Evolutionary conservation across 352 stramenopile species (phyloP).

Genomic region (Pythium monospermum): DNA sequence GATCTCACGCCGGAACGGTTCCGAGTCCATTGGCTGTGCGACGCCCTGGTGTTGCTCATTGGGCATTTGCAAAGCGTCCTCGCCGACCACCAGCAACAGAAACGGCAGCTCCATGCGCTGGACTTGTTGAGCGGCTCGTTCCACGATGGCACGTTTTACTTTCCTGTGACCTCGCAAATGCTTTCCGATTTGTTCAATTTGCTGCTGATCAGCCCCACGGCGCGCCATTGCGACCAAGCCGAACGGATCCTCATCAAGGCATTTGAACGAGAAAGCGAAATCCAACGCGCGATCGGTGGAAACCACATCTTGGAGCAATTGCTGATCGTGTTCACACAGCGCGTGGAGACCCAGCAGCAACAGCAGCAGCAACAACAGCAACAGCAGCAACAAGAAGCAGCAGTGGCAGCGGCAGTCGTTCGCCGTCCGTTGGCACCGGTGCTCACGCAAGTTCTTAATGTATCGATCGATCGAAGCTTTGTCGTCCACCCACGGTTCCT

Average conservation of each 20-base stretch:
- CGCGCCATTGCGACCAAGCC: slow-evolving; percentile 30
- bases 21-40: slow-evolving; percentile 23
- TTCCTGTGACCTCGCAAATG: slow-evolving; percentile 41
- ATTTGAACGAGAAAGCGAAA: slow-evolving; percentile 34
- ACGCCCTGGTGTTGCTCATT: slow-evolving; percentile 25
- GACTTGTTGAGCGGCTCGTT: slow-evolving; percentile 38
- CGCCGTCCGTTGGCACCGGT: slow-evolving; percentile 26
- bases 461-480: slow-evolving; percentile 36
- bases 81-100: slow-evolving; percentile 34
- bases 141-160: slow-evolving; percentile 27
- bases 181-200: slow-evolving; percentile 61
- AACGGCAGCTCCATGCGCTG: slow-evolving; percentile 39
- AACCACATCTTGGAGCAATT: slow-evolving; percentile 66
- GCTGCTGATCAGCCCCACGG: slow-evolving; percentile 45
- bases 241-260: slow-evolving; percentile 48
- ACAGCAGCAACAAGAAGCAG: too few species aligned
- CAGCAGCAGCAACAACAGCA: not conserved
- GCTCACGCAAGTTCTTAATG: slow-evolving; percentile 46
- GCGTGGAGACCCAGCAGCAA: slow-evolving; percentile 20
- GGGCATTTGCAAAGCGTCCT: slow-evolving; percentile 27
- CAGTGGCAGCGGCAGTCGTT: too few species aligned
- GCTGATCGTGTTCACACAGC: slow-evolving; percentile 59
- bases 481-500: slow-evolving; percentile 55
- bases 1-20: slow-evolving; percentile 23
- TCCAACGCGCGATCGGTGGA: slow-evolving; percentile 39